Conservation (phyloP, 2,329 filamentous ascomycete species). For the Claviceps digitariae region DNA sequence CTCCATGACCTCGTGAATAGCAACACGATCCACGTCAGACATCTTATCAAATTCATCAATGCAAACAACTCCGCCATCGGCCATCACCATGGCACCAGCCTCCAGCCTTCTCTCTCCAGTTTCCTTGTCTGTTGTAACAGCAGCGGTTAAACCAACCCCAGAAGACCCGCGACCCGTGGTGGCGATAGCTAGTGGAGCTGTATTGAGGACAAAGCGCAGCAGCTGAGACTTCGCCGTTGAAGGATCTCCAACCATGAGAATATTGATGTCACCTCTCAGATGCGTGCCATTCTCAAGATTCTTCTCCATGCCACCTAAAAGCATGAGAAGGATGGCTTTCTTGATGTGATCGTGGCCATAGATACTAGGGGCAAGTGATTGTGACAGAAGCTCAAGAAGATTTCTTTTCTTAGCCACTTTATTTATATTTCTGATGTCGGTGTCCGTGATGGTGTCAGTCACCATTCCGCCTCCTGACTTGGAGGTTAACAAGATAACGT, state of each 20-base stretch:
- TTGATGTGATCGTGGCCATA: constrained; percentile 97
- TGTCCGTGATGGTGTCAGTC: constrained; percentile 84
- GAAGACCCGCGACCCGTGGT: constrained; percentile 95
- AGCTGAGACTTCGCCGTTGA: constrained; percentile 98
- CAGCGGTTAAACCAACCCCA: constrained; percentile 92
- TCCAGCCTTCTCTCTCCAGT: constrained; percentile 90
- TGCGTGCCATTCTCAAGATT: constrained; percentile 97
- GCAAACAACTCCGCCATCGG: constrained; percentile 90
- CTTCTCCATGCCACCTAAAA: constrained; percentile 94
- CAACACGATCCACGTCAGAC: constrained; percentile 94
- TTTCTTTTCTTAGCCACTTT: constrained; percentile 91
- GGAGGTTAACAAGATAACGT: constrained; percentile 84
- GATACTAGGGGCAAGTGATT: constrained; percentile 91
- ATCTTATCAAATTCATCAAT: constrained; percentile 99
- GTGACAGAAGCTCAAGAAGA: constrained; percentile 81
- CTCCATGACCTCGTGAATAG: constrained; percentile 99
- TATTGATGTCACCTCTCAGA: constrained; percentile 96
- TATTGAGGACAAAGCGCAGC: constrained; percentile 92
- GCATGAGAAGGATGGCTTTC: constrained; percentile 89
- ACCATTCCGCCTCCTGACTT: constrained; percentile 93
- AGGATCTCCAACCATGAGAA: constrained; percentile 96
- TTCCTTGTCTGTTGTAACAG: constrained; percentile 93
- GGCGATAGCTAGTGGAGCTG: constrained; percentile 87
- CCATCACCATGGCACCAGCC: constrained; percentile 97
- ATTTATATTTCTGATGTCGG: constrained; percentile 97